Evolutionary conservation across 768 basidiomycete genomes (phyloP).

Genomic region (Amanita brunnescens): DNA sequence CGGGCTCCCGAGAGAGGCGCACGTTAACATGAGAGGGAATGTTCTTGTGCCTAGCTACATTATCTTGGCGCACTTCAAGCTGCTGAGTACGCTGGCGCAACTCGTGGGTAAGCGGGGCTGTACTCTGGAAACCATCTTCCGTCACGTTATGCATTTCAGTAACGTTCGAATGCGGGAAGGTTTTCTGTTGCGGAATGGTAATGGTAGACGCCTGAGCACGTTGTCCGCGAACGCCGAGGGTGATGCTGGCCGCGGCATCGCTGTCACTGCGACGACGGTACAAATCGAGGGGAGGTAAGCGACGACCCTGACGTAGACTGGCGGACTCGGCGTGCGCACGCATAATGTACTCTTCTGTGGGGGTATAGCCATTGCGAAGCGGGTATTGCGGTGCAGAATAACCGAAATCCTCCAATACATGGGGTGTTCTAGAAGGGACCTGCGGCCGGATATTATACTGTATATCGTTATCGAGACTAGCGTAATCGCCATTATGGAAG

Average conservation of each 20-base stretch:
- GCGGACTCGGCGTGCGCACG: constrained; percentile 38
- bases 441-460: constrained; percentile 9
- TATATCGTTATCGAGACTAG: constrained; percentile 8
- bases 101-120: constrained; percentile 9
- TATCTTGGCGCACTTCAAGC: background rate
- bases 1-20: constrained; percentile 18
- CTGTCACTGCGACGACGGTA: constrained; percentile 15
- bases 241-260: constrained; percentile 22
- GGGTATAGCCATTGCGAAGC: constrained; percentile 42
- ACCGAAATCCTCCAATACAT: constrained; percentile 5
- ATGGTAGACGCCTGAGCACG: constrained; percentile 31
- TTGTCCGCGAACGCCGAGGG: constrained; percentile 33
- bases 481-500: constrained; percentile 13
- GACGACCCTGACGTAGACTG: constrained; percentile 15
- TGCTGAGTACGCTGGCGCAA: constrained; percentile 9
- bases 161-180: constrained; percentile 1
- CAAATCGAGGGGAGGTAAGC: constrained; percentile 29
- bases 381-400: constrained; percentile 1
- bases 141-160: constrained; percentile 15
- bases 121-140: constrained; percentile 31
- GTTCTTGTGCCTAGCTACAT: constrained; percentile 1
- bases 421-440: background rate
- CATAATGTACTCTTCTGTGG: constrained; percentile 61
- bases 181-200: constrained; percentile 15
- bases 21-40: constrained; percentile 20